phyloP scores from a whole-genome alignment of 371 early-diverging fungal species.

The Mortierella sp. region DNA sequence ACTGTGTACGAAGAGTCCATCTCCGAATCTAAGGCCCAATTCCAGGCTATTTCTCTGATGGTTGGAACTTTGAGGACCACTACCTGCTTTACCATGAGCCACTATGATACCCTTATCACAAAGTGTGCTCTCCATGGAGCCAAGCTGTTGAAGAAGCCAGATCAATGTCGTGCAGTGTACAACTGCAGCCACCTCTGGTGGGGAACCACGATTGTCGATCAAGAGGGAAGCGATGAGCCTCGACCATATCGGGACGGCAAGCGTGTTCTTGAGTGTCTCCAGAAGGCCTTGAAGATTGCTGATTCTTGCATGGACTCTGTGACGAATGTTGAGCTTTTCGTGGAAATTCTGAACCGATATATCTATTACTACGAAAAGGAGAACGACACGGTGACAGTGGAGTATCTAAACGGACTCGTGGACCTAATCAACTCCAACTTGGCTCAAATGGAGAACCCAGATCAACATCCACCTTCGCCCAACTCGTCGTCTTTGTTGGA shows the following conservation, averaged over 20 bases:
- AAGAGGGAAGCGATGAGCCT: slow-evolving; percentile 47
- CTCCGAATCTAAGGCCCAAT: slow-evolving; percentile 87
- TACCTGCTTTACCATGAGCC: slow-evolving; percentile 79
- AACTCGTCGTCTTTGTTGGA: slow-evolving; percentile 69
- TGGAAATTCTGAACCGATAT: slow-evolving; percentile 90
- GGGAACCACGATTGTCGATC: slow-evolving; percentile 63
- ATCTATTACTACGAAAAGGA: slow-evolving; percentile 88
- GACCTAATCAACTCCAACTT: slow-evolving; percentile 86
- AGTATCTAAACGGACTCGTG: slow-evolving; percentile 89
- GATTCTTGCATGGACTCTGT: slow-evolving; percentile 89
- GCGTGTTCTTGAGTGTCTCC: slow-evolving; percentile 84
- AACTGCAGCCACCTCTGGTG: slow-evolving; percentile 90
- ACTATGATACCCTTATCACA: slow-evolving; percentile 89
- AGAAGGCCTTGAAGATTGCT: slow-evolving; percentile 91
- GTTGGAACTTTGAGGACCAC: slow-evolving; percentile 83
- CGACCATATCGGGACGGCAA: slow-evolving; percentile 80
- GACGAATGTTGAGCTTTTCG: slow-evolving; percentile 86
- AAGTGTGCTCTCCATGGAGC: slow-evolving; percentile 88
- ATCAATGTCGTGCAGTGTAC: slow-evolving; percentile 88
- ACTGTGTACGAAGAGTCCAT: slow-evolving; percentile 92
- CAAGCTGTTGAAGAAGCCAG: slow-evolving; percentile 89
- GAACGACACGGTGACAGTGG: slow-evolving; percentile 82
- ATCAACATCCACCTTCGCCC: slow-evolving; percentile 69
- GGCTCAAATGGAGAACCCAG: slow-evolving; percentile 72
- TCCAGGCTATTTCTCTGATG: slow-evolving; percentile 83